Evolutionary conservation across 2,329 filamentous ascomycete species (phyloP).

Genomic region (Ophiocordyceps robertsii): DNA sequence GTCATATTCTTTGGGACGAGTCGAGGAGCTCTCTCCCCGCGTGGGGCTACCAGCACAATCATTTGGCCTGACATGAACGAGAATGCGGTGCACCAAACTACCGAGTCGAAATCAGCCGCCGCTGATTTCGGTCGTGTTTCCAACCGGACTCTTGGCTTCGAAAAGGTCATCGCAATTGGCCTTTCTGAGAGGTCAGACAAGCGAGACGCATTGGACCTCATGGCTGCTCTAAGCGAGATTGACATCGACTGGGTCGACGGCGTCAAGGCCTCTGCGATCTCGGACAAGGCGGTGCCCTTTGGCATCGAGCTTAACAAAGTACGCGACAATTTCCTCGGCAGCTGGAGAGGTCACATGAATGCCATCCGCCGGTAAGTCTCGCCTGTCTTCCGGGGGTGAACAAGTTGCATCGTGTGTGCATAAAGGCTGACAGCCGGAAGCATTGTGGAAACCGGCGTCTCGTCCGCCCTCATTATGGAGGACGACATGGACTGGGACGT

Average conservation of each 20-base stretch:
- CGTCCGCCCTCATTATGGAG: slow-evolving; percentile 27
- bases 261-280: slow-evolving; percentile 21
- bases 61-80: background rate
- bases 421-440: slow-evolving; percentile 2
- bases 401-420: background rate
- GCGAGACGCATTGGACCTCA: slow-evolving; percentile 32
- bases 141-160: slow-evolving; percentile 20
- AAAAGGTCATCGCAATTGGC: slow-evolving; percentile 37
- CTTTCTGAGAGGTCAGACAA: slow-evolving; percentile 34
- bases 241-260: slow-evolving; percentile 33
- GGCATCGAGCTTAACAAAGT: slow-evolving; percentile 12
- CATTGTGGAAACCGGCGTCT: slow-evolving; percentile 18
- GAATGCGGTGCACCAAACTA: background rate
- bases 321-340: slow-evolving; percentile 22
- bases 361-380: slow-evolving; percentile 14
- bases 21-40: background rate
- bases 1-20: background rate
- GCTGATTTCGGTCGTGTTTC: slow-evolving; percentile 3
- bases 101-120: background rate
- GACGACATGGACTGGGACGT: slow-evolving; percentile 32
- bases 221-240: slow-evolving; percentile 29
- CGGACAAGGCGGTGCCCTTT: slow-evolving; percentile 21
- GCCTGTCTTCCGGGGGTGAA: background rate
- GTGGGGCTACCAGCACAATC: background rate
- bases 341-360: slow-evolving; percentile 27